Percentiles rank a stretch among this genome's conserved stretches.
phyloP scores from a whole-genome alignment of 106 monocot species.

The Dendrobium chrysotoxum region DNA sequence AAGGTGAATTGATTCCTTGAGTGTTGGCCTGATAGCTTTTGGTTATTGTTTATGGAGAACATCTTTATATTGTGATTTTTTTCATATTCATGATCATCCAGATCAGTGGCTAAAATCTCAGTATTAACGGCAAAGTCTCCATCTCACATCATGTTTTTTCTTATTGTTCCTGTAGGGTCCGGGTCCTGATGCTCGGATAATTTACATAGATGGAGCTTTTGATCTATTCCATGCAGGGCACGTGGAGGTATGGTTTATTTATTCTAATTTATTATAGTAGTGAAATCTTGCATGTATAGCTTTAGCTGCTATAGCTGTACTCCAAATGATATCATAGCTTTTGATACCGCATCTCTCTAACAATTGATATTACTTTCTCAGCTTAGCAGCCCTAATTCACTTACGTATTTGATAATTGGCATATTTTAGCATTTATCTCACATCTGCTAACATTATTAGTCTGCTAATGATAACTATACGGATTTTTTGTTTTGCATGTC shows the following conservation, averaged over 20 bases:
- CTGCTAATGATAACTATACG: background rate
- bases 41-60: too few relatives aligned
- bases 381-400: background rate
- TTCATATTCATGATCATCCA: background rate
- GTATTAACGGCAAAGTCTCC: background rate
- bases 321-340: background rate
- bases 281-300: background rate
- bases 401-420: background rate
- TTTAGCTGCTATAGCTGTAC: background rate
- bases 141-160: background rate
- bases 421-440: background rate
- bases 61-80: too few relatives aligned
- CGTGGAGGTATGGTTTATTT: constrained; percentile 50
- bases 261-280: background rate
- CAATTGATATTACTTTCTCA: background rate
- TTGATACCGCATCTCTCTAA: background rate
- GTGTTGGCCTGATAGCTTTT: background rate
- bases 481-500: background rate
- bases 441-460: constrained; percentile 1
- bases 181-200: constrained; percentile 68
- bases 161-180: constrained; percentile 34
- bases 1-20: background rate
- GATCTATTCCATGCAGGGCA: constrained; percentile 90
- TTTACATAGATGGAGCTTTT: constrained; percentile 96
- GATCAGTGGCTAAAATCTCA: background rate